Base-by-base conservation (phyloP, 1,284 basidiomycete genomes). In the Apiotrichum sp. region DNA sequence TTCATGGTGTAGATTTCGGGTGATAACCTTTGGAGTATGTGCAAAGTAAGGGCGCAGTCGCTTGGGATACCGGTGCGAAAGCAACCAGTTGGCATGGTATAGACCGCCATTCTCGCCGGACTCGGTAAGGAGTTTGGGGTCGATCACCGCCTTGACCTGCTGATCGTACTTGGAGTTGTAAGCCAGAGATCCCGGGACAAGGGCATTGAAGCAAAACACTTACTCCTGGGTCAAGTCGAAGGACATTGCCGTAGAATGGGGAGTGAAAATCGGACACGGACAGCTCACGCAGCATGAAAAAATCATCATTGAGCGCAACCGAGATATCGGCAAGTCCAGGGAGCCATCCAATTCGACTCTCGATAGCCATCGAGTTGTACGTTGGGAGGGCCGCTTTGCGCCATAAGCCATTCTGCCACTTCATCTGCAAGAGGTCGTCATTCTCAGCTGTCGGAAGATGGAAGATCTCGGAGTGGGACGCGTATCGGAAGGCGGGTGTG, bases 311-410 rank as follows among this genome's bases (percentile, higher is more conserved):
- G 40, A 74, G 57, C 0, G 71, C 63, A 1, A 74, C 52, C 0
- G 64, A 63, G 1, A 71, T 68, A 31, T 72, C 70, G 29, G 65
- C 59, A n/a, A 76, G 53, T 4, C 69, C 74, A 9, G 69, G 71
- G 9, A 74, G 51, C 66, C 72, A 74, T 0, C 70, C 70, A 4
- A 74, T 55, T 7, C 72, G 56, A 41, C 64, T 66, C 50, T 76
- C 74, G 49, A 76, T 74, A 1, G 72, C 62, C 70, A 71, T 74
- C 8, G 73, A 76, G 48, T 74, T 74, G 64, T 69, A 76, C n/a
- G 62, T 68, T 4, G 73, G 74, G 13, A 74, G 50, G 4, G 72
- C 71, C 16, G 63, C 65, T 33, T 61, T 58, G 8, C 65, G 52
- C 70, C 69, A 76, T 40, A 65, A 61, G 10, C 42, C 16, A 41